These are phyloP conservation scores for Epicoccum nigrum DNA, from an alignment of 2,329 filamentous ascomycete species.

Conservation along the genomic window DNA sequence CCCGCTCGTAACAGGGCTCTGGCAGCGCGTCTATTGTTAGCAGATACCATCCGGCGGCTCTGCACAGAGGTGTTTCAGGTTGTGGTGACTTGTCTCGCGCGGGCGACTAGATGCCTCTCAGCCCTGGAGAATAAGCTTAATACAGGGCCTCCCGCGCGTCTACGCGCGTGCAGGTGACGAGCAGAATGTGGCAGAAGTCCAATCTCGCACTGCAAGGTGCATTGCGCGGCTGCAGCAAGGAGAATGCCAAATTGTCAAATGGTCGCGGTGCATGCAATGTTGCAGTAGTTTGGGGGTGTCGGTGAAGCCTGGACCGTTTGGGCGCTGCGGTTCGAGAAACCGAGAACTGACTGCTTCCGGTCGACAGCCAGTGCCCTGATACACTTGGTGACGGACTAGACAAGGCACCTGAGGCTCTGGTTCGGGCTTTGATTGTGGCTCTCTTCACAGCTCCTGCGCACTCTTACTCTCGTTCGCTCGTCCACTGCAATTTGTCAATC, in stretches of 20 bases:
- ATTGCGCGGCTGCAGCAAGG: constrained; percentile 10
- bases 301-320: constrained; percentile 22
- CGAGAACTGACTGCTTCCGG: constrained; percentile 13
- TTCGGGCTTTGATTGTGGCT: neutral
- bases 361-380: neutral
- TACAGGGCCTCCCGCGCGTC: constrained; percentile 22
- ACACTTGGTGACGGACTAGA: constrained; percentile 12
- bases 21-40: constrained; percentile 15
- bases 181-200: constrained; percentile 6
- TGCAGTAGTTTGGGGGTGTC: constrained; percentile 9
- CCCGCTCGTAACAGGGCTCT: constrained; percentile 10
- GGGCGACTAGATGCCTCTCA: constrained; percentile 16
- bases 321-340: neutral
- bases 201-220: constrained; percentile 12
- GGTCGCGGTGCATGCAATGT: constrained; percentile 6
- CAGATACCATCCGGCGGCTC: constrained; percentile 21
- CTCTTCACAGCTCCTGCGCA: constrained; percentile 3
- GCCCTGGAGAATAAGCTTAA: constrained; percentile 6
- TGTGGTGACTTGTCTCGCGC: constrained; percentile 8
- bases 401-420: neutral
- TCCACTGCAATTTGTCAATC: constrained; percentile 6
- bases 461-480: neutral
- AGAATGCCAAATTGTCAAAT: neutral
- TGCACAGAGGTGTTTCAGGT: constrained; percentile 31
- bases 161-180: constrained; percentile 7